A percentile compares a stretch with the other conserved stretches of the same genome.
Evolutionary conservation across 1,139 yeast genomes (phyloP).

Genomic region (Nematodospora anomalae): DNA sequence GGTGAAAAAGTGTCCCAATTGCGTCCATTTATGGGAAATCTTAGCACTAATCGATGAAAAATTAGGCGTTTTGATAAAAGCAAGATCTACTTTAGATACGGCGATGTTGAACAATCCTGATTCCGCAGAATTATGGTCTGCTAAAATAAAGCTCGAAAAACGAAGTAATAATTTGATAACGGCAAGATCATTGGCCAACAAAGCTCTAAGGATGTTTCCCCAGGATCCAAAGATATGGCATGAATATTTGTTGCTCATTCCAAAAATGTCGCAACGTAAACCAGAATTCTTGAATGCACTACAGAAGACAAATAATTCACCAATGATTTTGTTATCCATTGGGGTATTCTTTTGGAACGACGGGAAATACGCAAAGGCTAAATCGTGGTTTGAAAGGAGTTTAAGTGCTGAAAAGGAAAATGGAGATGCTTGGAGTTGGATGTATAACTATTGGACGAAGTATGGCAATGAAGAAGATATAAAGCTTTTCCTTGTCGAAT

Average conservation of each 20-base stretch:
- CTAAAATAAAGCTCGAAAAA: slow-evolving; percentile 59
- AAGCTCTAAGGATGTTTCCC: slow-evolving; percentile 64
- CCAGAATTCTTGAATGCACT: slow-evolving; percentile 73
- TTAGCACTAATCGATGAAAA: slow-evolving; percentile 52
- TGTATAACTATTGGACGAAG: slow-evolving; percentile 39
- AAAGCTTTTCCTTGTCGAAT: slow-evolving; percentile 21
- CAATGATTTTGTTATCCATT: slow-evolving; percentile 58
- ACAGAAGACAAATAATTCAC: slow-evolving; percentile 60
- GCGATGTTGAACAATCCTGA: slow-evolving; percentile 57
- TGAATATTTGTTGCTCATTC: slow-evolving; percentile 51
- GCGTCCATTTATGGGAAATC: slow-evolving; percentile 54
- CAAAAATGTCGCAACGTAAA: slow-evolving; percentile 58
- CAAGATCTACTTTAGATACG: slow-evolving; percentile 72
- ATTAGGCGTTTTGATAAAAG: slow-evolving; percentile 48
- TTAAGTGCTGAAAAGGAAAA: slow-evolving; percentile 46
- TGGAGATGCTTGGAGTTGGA: slow-evolving; percentile 84
- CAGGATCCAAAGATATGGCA: slow-evolving; percentile 63
- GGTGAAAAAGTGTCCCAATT: slow-evolving; percentile 45
- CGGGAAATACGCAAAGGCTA: slow-evolving; percentile 64
- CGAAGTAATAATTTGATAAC: slow-evolving; percentile 49
- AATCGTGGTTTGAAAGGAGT: slow-evolving; percentile 76
- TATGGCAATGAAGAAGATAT: slow-evolving; percentile 26
- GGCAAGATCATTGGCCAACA: slow-evolving; percentile 56
- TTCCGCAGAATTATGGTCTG: slow-evolving; percentile 55
- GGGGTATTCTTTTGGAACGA: slow-evolving; percentile 72